Conservation (phyloP, 2,329 filamentous ascomycete species). For the Pseudocercospora musae region DNA sequence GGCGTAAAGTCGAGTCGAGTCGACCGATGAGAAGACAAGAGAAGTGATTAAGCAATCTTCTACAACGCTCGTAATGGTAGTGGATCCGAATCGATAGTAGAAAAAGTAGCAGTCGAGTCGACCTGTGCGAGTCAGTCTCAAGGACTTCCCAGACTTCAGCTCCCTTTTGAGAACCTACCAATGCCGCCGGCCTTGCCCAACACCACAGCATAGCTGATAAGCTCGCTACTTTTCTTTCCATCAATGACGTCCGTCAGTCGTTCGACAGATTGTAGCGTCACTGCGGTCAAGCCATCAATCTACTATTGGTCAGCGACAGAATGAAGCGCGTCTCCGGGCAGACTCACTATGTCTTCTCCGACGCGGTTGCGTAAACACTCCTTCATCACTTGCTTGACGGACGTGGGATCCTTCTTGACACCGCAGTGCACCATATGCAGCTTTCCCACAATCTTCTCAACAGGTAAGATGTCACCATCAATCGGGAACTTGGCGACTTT, state of each 20-base stretch:
- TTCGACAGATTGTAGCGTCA: background rate
- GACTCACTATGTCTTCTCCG: slow-evolving; percentile 7
- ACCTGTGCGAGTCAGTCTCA: background rate
- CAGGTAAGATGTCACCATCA: slow-evolving; percentile 7
- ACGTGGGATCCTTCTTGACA: slow-evolving; percentile 3
- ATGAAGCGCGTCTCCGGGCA: background rate
- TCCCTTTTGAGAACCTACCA: background rate
- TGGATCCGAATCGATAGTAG: slow-evolving; percentile 14
- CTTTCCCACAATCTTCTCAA: slow-evolving; percentile 9
- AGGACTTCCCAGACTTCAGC: too few species aligned
- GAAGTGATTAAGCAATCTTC: slow-evolving; percentile 14
- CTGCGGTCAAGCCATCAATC: slow-evolving; percentile 11
- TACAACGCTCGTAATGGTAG: background rate
- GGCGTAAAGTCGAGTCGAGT: slow-evolving; percentile 4
- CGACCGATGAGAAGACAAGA: slow-evolving; percentile 7
- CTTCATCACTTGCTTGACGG: slow-evolving; percentile 2
- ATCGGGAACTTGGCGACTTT: slow-evolving; percentile 6
- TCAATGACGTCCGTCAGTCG: background rate
- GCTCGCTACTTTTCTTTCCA: slow-evolving; percentile 12
- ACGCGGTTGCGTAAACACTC: slow-evolving; percentile 6
- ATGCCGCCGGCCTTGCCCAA: slow-evolving; percentile 8
- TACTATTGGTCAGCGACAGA: slow-evolving; percentile 1
- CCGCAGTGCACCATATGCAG: slow-evolving; percentile 13
- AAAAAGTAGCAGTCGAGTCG: slow-evolving; percentile 16
- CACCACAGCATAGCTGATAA: slow-evolving; percentile 12